Evolutionary conservation across 1,284 basidiomycete species (phyloP).

Genomic region (Cutaneotrichosporon mucoides): DNA sequence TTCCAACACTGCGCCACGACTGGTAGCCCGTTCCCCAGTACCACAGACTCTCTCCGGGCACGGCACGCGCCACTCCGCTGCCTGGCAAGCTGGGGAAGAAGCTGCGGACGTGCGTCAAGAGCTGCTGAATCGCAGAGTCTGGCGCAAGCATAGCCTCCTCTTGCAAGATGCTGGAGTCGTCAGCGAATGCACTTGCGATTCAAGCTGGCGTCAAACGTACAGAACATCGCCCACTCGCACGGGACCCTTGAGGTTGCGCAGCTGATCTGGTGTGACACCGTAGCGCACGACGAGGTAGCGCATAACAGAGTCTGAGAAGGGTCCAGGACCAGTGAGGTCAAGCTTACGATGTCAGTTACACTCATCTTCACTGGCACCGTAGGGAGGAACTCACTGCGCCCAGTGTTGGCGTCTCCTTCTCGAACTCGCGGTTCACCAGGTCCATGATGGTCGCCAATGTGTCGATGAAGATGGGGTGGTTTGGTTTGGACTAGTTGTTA

Average conservation of each 20-base stretch:
- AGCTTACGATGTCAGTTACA: conserved; percentile 13
- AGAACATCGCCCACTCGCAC: conserved; percentile 38
- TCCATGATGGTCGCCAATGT: conserved; percentile 26
- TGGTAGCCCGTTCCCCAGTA: conserved; percentile 19
- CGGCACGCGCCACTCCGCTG: conserved; percentile 8
- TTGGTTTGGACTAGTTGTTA: conserved; percentile 25
- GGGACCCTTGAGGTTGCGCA: conserved; percentile 22
- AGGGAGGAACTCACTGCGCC: background rate
- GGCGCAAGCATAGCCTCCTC: conserved; percentile 16
- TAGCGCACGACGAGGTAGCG: conserved; percentile 37
- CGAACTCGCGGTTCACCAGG: conserved; percentile 2
- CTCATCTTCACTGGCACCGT: too few species aligned
- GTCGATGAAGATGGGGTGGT: conserved; percentile 34
- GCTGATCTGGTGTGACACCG: conserved; percentile 30
- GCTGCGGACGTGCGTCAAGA: conserved; percentile 11
- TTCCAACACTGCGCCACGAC: conserved; percentile 11
- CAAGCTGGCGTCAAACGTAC: too few species aligned
- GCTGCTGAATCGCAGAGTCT: background rate
- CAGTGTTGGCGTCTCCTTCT: background rate
- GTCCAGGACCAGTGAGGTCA: conserved; percentile 32
- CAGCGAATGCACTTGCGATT: too few species aligned
- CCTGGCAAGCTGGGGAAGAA: conserved; percentile 19
- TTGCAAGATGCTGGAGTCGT: conserved; percentile 16
- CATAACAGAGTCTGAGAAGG: conserved; percentile 33
- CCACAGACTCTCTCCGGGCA: conserved; percentile 13